Conservation (phyloP, 768 basidiomycete genomes). For the Rhizopogon sp. region DNA sequence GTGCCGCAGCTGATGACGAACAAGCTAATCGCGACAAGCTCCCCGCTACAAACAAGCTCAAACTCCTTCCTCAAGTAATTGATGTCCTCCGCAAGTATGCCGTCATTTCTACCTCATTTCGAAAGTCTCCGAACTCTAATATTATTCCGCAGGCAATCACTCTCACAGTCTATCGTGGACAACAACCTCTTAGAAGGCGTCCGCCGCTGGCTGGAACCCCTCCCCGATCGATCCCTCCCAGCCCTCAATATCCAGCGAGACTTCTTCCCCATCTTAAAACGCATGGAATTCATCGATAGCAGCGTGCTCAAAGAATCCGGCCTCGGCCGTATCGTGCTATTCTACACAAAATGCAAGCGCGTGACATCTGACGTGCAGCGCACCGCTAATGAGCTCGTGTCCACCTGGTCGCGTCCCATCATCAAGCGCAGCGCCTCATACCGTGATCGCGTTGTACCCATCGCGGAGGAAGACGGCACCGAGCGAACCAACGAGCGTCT, state of each 20-base stretch:
- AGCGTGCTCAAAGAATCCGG: constrained; percentile 86
- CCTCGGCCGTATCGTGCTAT: constrained; percentile 84
- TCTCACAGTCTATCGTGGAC: constrained; percentile 91
- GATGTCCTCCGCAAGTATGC: constrained; percentile 87
- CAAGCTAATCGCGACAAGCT: constrained; percentile 72
- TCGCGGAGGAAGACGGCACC: constrained; percentile 37
- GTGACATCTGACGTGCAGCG: constrained; percentile 79
- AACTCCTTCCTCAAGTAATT: constrained; percentile 84
- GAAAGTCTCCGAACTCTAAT: neutral
- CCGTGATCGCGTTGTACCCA: constrained; percentile 66
- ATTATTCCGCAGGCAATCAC: constrained; percentile 51
- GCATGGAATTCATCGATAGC: constrained; percentile 92
- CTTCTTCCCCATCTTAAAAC: constrained; percentile 76
- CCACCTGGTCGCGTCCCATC: constrained; percentile 85
- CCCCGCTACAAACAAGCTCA: constrained; percentile 83
- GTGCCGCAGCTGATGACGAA: constrained; percentile 81
- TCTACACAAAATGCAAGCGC: constrained; percentile 94
- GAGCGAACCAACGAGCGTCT: constrained; percentile 48
- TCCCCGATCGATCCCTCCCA: constrained; percentile 88
- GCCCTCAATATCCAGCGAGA: constrained; percentile 94
- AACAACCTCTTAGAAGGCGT: constrained; percentile 92
- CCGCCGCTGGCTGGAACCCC: constrained; percentile 87
- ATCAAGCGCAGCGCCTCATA: constrained; percentile 85
- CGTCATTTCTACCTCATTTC: constrained; percentile 7
- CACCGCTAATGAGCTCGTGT: constrained; percentile 80